Base-by-base conservation (phyloP, 2,329 filamentous ascomycete species). In the Penicillium sp. region DNA sequence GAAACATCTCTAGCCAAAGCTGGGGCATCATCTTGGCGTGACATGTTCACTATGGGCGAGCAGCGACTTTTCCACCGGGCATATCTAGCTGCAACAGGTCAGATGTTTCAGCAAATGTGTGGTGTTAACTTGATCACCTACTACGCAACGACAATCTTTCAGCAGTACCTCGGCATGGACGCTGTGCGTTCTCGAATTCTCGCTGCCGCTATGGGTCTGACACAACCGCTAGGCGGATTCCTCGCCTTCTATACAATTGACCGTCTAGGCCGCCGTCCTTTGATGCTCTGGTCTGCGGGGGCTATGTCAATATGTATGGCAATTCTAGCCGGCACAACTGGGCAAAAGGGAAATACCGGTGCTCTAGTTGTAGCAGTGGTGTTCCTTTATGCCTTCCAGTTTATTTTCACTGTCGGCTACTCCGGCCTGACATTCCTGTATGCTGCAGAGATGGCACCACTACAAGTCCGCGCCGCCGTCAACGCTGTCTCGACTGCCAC, bases 391-490 rank as follows among this genome's bases (percentile, higher is more conserved):
- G 69, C 84, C 47, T 87, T 84, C 74, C 83, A 85, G 70, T 83
- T 81, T 63, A 86, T 86, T 70, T 81, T 85, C 45, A 82, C 82
- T 0, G 81, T 85, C 55, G 84, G 83, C 0, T 85, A 84, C 72
- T 75, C 85, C 0, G 84, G 84, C 1, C 79, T 82, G 31, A 85
- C 84, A 63, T 86, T 85, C 72, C 74, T 86, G 21, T 87, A 86
- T 70, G 83, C 82, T 56, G 81, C 83, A 1, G 84, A 86, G 64
- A 75, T 86, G 19, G 82, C 83, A 0, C 83, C 70, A 2, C 55
- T 71, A 21, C 69, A 71, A 55, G 53, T 71, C 16, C 67, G 68
- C 4, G 68, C 84, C 1, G 78, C 81, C 21, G 84, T 56, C 27
- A 56, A 42, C 35, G 54, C 54, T 2, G 81, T 86, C 42, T 82